A percentile compares a stretch with the other conserved stretches of the same genome.
Evolutionary conservation across 768 basidiomycete species (phyloP).

Genomic region (Pisolithus orientalis): DNA sequence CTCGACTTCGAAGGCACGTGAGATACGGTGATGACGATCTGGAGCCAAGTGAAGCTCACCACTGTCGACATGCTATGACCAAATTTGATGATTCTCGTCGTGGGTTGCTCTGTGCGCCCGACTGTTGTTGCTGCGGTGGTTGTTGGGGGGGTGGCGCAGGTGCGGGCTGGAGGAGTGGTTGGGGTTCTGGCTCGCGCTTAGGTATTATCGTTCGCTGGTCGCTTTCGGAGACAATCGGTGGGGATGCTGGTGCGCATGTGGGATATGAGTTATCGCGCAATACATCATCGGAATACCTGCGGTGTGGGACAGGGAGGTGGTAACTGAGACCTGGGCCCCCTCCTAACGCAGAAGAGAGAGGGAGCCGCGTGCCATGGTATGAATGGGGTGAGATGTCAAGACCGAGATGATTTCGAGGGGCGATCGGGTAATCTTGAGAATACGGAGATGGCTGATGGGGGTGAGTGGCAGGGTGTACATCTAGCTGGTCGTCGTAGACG

Average conservation of each 20-base stretch:
- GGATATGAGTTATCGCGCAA: constrained; percentile 34
- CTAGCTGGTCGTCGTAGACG: constrained; percentile 40
- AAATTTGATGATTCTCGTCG: constrained; percentile 58
- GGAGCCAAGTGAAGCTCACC: constrained; percentile 44
- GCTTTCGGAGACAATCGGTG: constrained; percentile 15
- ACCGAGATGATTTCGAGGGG: constrained; percentile 41
- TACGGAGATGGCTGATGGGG: constrained; percentile 30
- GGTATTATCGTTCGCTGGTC: constrained; percentile 29
- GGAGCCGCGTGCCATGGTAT: constrained; percentile 36
- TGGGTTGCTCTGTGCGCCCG: constrained; percentile 29
- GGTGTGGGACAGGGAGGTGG: constrained; percentile 17
- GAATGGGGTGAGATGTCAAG: constrained; percentile 39
- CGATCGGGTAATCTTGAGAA: constrained; percentile 35
- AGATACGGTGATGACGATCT: constrained; percentile 16
- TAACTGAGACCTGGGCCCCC: constrained; percentile 12
- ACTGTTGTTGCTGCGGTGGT: constrained; percentile 14
- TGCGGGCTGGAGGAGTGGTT: constrained; percentile 17
- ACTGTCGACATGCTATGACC: constrained; percentile 82
- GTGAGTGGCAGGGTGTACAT: constrained; percentile 35
- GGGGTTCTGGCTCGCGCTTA: constrained; percentile 41
- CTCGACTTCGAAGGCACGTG: constrained; percentile 52
- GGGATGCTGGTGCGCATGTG: constrained; percentile 25
- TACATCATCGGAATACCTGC: constrained; percentile 30
- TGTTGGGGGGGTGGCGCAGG: not conserved
- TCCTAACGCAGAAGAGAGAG: constrained; percentile 24